Conservation (phyloP, 768 basidiomycete genomes). For the Lactarius akahatsu region DNA sequence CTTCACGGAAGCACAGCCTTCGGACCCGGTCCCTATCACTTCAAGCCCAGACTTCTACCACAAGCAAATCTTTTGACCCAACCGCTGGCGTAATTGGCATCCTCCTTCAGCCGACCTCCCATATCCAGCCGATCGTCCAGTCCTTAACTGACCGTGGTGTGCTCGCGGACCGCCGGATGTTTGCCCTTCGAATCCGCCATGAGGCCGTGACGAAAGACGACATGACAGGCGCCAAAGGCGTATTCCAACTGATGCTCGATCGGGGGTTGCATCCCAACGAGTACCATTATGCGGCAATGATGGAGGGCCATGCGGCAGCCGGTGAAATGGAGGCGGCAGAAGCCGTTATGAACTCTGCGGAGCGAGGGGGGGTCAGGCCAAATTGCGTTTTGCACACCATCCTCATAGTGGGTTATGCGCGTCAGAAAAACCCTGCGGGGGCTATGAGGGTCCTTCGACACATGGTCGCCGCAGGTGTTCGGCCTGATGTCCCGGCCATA, state of each 20-base stretch:
- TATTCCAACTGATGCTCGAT: constrained; percentile 59
- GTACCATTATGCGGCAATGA: constrained; percentile 71
- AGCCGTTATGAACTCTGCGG: constrained; percentile 53
- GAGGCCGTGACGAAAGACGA: constrained; percentile 56
- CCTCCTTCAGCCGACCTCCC: constrained; percentile 33
- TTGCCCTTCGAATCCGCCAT: constrained; percentile 61
- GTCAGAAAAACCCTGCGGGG: constrained; percentile 51
- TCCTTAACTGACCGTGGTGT: constrained; percentile 49
- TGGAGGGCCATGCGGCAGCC: constrained; percentile 64
- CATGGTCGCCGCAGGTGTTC: constrained; percentile 61
- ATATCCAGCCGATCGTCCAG: constrained; percentile 44
- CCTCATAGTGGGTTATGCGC: constrained; percentile 69
- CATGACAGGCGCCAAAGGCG: constrained; percentile 48
- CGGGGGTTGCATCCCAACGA: constrained; percentile 70
- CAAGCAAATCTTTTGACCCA: constrained; percentile 44
- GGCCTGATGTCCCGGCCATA: constrained; percentile 69
- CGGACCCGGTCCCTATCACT: constrained; percentile 6
- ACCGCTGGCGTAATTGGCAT: constrained; percentile 46
- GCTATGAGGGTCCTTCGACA: constrained; percentile 57
- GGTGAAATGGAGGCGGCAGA: constrained; percentile 63
- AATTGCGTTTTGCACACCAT: constrained; percentile 75
- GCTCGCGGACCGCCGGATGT: constrained; percentile 54
- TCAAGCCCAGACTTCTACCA: not conserved
- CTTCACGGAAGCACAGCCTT: constrained; percentile 31
- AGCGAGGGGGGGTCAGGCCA: constrained; percentile 50